Evolutionary conservation across 2,329 filamentous ascomycete species (phyloP).

Genomic region (Aspergillus awamori): DNA sequence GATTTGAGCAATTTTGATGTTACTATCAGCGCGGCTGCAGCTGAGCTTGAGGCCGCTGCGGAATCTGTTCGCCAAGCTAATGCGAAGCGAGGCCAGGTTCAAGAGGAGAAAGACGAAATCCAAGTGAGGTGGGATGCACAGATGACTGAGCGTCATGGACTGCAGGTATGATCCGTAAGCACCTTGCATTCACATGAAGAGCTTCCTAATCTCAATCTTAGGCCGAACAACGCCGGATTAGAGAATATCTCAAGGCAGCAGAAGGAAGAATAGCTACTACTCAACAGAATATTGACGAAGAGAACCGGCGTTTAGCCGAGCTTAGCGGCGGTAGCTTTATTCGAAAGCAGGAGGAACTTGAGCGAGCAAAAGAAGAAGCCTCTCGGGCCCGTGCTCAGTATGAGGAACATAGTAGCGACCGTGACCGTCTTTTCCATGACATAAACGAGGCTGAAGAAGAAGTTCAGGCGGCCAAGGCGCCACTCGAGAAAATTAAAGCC

Average conservation of each 20-base stretch:
- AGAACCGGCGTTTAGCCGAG: constrained; percentile 62
- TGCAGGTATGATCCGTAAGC: constrained; percentile 46
- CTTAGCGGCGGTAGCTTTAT: constrained; percentile 71
- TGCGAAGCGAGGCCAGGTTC: constrained; percentile 46
- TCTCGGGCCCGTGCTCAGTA: constrained; percentile 49
- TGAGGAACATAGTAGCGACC: constrained; percentile 45
- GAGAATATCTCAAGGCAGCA: constrained; percentile 58
- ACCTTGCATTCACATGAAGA: constrained; percentile 7
- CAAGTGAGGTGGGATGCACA: constrained; percentile 58
- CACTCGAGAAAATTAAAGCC: constrained; percentile 49
- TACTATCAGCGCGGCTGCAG: constrained; percentile 49
- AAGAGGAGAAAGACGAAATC: constrained; percentile 51
- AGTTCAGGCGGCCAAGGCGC: constrained; percentile 24
- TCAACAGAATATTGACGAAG: constrained; percentile 51
- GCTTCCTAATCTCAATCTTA: constrained; percentile 41
- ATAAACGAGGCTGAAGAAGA: constrained; percentile 40
- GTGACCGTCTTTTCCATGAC: constrained; percentile 39
- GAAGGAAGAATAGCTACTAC: constrained; percentile 47
- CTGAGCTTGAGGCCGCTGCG: constrained; percentile 43
- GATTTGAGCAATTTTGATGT: constrained; percentile 50
- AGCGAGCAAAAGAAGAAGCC: constrained; percentile 58
- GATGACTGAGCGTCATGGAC: constrained; percentile 56
- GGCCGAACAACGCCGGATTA: constrained; percentile 68
- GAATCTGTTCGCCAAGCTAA: constrained; percentile 49
- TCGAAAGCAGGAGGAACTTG: constrained; percentile 62